Evolutionary conservation across 345 rosid genomes (phyloP), one percentile per base, ranked within the genome.

Genomic region (Hypericum perforatum): DNA sequence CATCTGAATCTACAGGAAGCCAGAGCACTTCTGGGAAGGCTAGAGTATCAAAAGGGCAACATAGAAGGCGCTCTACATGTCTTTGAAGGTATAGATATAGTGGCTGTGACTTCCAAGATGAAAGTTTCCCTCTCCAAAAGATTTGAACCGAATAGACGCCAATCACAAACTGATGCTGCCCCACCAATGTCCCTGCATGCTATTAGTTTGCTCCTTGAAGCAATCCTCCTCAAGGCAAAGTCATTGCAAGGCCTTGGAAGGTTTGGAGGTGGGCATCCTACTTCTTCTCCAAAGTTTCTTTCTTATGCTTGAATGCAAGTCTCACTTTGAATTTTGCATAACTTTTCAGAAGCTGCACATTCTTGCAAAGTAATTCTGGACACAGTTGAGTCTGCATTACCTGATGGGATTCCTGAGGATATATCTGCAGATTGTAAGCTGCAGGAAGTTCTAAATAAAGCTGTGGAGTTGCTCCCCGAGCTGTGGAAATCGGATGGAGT

Each of bases 121-220:
- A 81, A 68, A 60, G 39, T 46, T 53, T 50, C 85, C 52, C 81
- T 84, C 64, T 60, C 73, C 39, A 71, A 70, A 14, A 71, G 74
- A 63, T 64, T 43, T 38, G 85, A 78, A 38, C 72, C 63, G 42
- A 63, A 50, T 3, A 63, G 68, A 39, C 72, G 74, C 43, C 76
- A 22, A 29, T 84, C 85, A 0, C 82, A 74, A 68, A 71, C 63
- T 43, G 67, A 71, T 41, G 51, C 59, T 44, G 58, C 64, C 16
- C 78, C 76, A 7, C 64, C 68, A n/a, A 75, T 84, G 88, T 84
- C 92, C 37, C 61, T 76, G 70, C 85, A 78, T 69, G 85, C 85
- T 53, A 69, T 77, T 43, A 78, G 72, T 60, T 74, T 84, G 50
- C 70, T 84, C 9, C 61, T 84, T 15, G 92, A 84, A 75, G 82